Conservation (phyloP, 2,329 filamentous ascomycete species). For the Colletotrichum sp. region DNA sequence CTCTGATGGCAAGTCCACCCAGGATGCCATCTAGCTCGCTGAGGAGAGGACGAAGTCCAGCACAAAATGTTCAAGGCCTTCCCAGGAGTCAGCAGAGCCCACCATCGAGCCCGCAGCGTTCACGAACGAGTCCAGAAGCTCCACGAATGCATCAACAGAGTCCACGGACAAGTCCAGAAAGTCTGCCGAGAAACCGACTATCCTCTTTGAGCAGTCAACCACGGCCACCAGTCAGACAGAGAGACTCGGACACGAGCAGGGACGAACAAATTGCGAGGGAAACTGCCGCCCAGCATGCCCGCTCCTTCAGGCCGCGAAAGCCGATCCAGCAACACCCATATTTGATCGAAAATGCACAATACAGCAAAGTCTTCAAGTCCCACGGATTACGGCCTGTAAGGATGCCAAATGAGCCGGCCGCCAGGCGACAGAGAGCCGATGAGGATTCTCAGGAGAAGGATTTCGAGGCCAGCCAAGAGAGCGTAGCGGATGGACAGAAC, state of each 20-base stretch:
- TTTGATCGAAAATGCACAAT: constrained; percentile 59
- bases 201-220: neutral
- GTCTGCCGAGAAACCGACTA: neutral
- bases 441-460: constrained; percentile 55
- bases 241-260: neutral
- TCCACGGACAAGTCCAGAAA: neutral
- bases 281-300: constrained; percentile 41
- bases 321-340: constrained; percentile 68
- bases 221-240: neutral
- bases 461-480: constrained; percentile 56
- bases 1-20: neutral
- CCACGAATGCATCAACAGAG: neutral
- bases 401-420: constrained; percentile 37
- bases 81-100: constrained; percentile 15
- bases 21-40: neutral
- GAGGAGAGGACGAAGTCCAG: neutral
- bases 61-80: neutral
- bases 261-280: constrained; percentile 14
- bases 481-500: constrained; percentile 27
- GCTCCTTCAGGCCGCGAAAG: constrained; percentile 63
- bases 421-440: constrained; percentile 32
- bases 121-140: constrained; percentile 20
- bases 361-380: constrained; percentile 56
- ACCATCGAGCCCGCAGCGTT: neutral
- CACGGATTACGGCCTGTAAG: constrained; percentile 60